Evolutionary conservation across 495 filamentous ascomycete genomes (phyloP).

Genomic region (Neurospora sp.): DNA sequence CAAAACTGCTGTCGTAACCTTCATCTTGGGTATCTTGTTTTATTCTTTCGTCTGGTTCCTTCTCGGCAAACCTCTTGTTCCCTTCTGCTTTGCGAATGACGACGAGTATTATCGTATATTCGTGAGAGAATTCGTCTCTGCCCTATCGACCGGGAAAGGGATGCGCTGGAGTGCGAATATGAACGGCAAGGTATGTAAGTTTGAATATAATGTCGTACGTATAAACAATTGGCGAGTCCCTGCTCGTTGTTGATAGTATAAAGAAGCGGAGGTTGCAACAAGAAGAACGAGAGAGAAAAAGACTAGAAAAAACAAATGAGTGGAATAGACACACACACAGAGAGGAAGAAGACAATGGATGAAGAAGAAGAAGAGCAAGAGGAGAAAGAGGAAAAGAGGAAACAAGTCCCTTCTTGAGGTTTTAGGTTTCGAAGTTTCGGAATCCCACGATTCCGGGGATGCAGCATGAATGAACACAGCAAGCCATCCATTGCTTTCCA

Average conservation of each 20-base stretch:
- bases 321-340: not conserved
- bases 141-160: not conserved
- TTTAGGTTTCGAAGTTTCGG: not conserved
- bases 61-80: not conserved
- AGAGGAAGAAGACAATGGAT: conserved; percentile 23
- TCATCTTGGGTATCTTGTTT: conserved; percentile 32
- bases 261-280: not conserved
- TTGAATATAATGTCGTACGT: conserved; percentile 11
- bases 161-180: conserved; percentile 7
- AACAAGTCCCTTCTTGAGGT: conserved; percentile 15
- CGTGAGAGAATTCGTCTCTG: not conserved
- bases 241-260: conserved; percentile 30
- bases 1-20: conserved; percentile 37
- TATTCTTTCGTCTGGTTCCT: conserved; percentile 1
- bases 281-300: not conserved
- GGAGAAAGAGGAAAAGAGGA: conserved; percentile 24
- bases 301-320: not conserved
- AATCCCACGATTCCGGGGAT: conserved; percentile 1
- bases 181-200: conserved; percentile 4
- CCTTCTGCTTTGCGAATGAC: not conserved
- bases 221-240: conserved; percentile 37
- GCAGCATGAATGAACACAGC: conserved; percentile 39
- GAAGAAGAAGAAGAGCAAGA: conserved; percentile 12
- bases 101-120: not conserved
- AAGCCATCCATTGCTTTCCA: conserved; percentile 1